Evolutionary conservation across 1,139 yeast genomes (phyloP), one percentile per base, ranked within the genome.

Genomic region (Eremothecium gossypii): DNA sequence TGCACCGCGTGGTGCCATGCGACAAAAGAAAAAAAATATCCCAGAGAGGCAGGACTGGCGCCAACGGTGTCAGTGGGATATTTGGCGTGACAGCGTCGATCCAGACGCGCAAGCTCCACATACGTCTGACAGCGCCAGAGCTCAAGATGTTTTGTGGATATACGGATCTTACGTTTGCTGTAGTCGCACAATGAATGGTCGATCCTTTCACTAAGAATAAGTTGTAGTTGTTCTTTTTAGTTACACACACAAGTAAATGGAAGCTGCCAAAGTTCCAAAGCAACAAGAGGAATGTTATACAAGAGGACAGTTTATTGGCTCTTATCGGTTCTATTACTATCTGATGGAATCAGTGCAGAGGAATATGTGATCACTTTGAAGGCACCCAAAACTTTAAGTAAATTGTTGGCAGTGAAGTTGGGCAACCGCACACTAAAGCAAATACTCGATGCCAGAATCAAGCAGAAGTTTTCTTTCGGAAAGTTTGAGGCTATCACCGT

Each of bases 401-500:
- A 46, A 31, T 51, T 56, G 34, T 46, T 57, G 48, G 50, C 50
- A 10, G 47, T 53, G 10, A 44, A 48, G 17, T 13, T 46, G 7
- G 50, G 35, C 45, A 64, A 61, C 30, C 53, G 50, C 28, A 42
- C 46, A 12, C 32, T 53, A 33, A 47, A 44, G 33, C 43, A 46
- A 7, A 44, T 49, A 17, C 39, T 53, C 6, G 48, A 48, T 27
- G 42, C 47, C 8, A 48, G 47, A 26, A 51, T 48, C 33, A 73
- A 43, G 70, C 73, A 32, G 58, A 66, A 35, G 64, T 77, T 48
- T 60, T 69, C 55, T 52, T 75, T 83, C 51, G 89, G 87, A 0
- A 68, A 69, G 14, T 79, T 80, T 53, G 74, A 73, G 49, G 87
- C 83, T 0, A 74, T 82, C 50, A 67, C 76, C 0, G 85, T 84